Evolutionary conservation across 495 filamentous ascomycete genomes (phyloP).

Genomic region (Talaromyces trachyspermus): DNA sequence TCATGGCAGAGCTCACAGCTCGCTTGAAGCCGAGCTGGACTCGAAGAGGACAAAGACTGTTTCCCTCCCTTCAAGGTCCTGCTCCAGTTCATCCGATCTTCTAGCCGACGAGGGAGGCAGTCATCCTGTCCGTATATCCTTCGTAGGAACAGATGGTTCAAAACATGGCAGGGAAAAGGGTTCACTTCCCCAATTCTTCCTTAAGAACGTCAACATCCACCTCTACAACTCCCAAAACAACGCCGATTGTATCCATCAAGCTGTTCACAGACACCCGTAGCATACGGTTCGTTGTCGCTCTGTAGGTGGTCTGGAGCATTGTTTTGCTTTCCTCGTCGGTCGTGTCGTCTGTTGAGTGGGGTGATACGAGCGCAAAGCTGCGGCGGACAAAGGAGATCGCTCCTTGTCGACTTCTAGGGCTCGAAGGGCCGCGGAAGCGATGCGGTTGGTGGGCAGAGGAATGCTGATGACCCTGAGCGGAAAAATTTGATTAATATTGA

Average conservation of each 20-base stretch:
- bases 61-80: too few relatives aligned
- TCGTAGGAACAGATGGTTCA: too few relatives aligned
- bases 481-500: conserved; percentile 13
- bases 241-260: conserved; percentile 85
- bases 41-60: too few relatives aligned
- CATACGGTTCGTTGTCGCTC: conserved; percentile 91
- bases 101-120: too few relatives aligned
- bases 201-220: conserved; percentile 79
- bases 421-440: conserved; percentile 69
- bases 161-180: too few relatives aligned
- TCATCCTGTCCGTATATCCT: too few relatives aligned
- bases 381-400: conserved; percentile 74
- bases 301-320: conserved; percentile 69
- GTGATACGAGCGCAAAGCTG: conserved; percentile 49
- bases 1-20: too few relatives aligned
- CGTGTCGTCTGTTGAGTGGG: conserved; percentile 15
- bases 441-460: conserved; percentile 74
- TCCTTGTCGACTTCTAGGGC: conserved; percentile 82
- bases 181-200: conserved; percentile 7
- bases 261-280: conserved; percentile 94
- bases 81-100: too few relatives aligned
- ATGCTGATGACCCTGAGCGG: conserved; percentile 61
- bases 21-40: too few relatives aligned
- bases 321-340: conserved; percentile 37
- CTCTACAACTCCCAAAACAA: conserved; percentile 79